Percentiles rank a stretch among this genome's conserved stretches.
These are phyloP conservation scores for Waitea zeae DNA, from an alignment of 1,284 basidiomycete genomes.

Conservation along the genomic window DNA sequence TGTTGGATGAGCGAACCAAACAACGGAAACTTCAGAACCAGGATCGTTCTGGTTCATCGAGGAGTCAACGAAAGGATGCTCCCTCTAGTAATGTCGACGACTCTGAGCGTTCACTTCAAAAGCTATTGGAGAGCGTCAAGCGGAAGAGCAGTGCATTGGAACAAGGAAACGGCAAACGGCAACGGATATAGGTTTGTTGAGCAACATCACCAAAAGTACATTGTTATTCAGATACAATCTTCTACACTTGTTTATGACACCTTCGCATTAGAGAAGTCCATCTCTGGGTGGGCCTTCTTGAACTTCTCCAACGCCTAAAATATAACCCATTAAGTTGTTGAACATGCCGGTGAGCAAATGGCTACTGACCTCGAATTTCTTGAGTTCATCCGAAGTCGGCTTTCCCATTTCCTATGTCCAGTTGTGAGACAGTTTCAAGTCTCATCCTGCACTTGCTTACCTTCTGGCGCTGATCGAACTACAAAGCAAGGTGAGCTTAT, in stretches of 20 bases:
- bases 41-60: constrained; percentile 6
- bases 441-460: constrained; percentile 18
- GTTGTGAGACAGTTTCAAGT: constrained; percentile 4
- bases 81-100: too few relatives aligned
- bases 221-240: too few relatives aligned
- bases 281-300: constrained; percentile 78
- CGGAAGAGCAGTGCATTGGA: constrained; percentile 35
- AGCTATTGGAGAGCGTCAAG: constrained; percentile 75
- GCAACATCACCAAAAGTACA: too few relatives aligned
- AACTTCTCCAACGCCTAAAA: constrained; percentile 73
- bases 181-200: constrained; percentile 32
- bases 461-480: constrained; percentile 98
- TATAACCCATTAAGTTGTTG: too few relatives aligned
- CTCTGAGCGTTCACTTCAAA: too few relatives aligned
- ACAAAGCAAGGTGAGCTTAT: constrained; percentile 5
- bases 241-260: too few relatives aligned
- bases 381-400: constrained; percentile 81
- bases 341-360: too few relatives aligned
- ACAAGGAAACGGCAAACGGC: constrained; percentile 31
- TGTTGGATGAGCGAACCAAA: constrained; percentile 58
- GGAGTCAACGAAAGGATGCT: neutral
- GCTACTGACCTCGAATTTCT: constrained; percentile 64
- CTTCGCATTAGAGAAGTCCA: constrained; percentile 90
- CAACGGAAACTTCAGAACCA: constrained; percentile 27
- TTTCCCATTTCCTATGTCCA: constrained; percentile 82